Percentiles rank a stretch among this genome's conserved stretches.
These are phyloP conservation scores for Backusella sp. DNA, from an alignment of 192 early-diverging fungal genomes.

Conservation along the genomic window DNA sequence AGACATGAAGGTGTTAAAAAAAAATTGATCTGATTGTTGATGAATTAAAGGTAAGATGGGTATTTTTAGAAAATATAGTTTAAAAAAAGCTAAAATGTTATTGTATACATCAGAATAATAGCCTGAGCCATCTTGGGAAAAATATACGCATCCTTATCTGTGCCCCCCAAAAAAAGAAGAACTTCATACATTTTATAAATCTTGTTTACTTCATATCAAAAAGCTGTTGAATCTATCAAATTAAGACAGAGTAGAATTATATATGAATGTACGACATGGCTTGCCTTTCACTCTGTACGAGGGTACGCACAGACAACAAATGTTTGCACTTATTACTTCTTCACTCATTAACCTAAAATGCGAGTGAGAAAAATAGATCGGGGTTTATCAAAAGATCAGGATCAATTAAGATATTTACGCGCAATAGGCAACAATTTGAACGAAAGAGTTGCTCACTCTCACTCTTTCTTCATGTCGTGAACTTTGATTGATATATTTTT, in stretches of 20 bases:
- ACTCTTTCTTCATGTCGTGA: background rate
- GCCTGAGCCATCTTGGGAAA: background rate
- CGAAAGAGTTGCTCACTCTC: background rate
- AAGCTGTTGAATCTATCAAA: background rate
- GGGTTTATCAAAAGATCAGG: background rate
- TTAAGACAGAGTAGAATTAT: background rate
- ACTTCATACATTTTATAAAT: background rate
- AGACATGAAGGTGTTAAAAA: background rate
- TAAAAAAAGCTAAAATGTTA: background rate
- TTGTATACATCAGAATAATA: background rate
- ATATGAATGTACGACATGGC: background rate
- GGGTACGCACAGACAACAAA: slow-evolving; percentile 4
- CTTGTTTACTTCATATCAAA: background rate
- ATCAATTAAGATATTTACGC: background rate
- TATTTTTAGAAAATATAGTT: background rate
- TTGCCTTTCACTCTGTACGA: background rate
- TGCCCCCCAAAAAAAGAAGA: background rate
- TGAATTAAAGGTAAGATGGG: background rate
- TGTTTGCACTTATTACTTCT: background rate
- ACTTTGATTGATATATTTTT: background rate
- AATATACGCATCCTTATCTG: background rate
- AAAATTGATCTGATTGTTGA: background rate
- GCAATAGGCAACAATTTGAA: background rate
- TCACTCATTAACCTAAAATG: background rate
- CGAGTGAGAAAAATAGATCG: background rate